Evolutionary conservation across 2,329 filamentous ascomycete species (phyloP), one percentile per base, ranked within the genome.

Genomic region (Alternaria dauci): DNA sequence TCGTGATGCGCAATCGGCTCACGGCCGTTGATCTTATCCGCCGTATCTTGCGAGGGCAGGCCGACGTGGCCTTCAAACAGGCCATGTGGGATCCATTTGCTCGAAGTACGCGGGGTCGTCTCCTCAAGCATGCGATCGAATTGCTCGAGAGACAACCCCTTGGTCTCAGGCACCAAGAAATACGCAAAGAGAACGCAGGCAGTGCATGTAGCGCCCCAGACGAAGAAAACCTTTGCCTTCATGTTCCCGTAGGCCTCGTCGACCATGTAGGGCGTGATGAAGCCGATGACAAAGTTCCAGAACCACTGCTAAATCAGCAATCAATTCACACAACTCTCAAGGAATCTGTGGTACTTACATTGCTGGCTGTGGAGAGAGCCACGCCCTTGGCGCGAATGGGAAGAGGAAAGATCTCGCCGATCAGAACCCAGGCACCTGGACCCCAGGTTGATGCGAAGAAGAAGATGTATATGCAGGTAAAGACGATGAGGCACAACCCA

Each of bases 401-500:
- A 55, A 96, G 87, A 59, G 93, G 92, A 87, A 91, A 96, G 80
- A 95, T 91, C 83, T 97, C 93, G 76, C 93, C 93, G 73, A 95
- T 94, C 70, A 96, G 86, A 58, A 85, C 83, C 86, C 86, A 88
- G 26, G 85, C 85, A 57, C 84, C 90, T 7, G 92, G 92, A 54
- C 93, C 93, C 93, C 92, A 96, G 66, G 93, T 96, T 59, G 87
- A 89, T 61, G 93, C 93, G 78, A 96, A 96, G 86, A 90, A 94
- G 86, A 92, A 93, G 84, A 96, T 94, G 86, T 93, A 95, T 83
- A 96, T 89, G 82, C 89, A 91, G 76, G 95, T 95, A 83, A 96
- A 95, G 62, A 91, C 88, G 67, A 96, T 93, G 85, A 94, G 79
- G 67, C 68, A 74, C 28, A 76, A 71, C 50, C 78, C 76, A 1